phyloP scores from a whole-genome alignment of 345 rosid species.

The Iberis pinnata region DNA sequence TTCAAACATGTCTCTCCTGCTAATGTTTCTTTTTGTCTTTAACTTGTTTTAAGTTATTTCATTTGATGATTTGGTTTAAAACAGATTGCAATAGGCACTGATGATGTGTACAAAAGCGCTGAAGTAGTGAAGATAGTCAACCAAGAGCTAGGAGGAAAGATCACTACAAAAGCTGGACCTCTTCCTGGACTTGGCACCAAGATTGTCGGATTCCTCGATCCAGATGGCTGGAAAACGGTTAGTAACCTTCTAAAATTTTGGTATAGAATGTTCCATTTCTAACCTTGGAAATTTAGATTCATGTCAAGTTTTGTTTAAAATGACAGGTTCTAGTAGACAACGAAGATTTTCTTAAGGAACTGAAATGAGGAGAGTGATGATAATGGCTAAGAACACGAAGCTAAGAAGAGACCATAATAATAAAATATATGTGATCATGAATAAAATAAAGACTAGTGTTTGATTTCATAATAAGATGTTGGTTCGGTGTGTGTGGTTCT shows the following conservation, averaged over 20 bases:
- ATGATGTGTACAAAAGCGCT: slow-evolving; percentile 92
- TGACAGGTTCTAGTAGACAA: slow-evolving; percentile 86
- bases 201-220: slow-evolving; percentile 76
- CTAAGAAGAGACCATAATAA: neutral
- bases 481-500: slow-evolving; percentile 10
- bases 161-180: slow-evolving; percentile 80
- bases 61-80: neutral
- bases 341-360: slow-evolving; percentile 84
- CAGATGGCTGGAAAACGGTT: slow-evolving; percentile 98
- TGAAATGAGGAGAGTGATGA: slow-evolving; percentile 30
- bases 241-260: slow-evolving; percentile 15
- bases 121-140: slow-evolving; percentile 63
- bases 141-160: slow-evolving; percentile 88
- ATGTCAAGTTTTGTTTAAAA: neutral
- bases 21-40: neutral
- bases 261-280: neutral
- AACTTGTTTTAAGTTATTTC: neutral
- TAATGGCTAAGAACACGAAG: slow-evolving; percentile 11
- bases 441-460: neutral
- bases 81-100: slow-evolving; percentile 75
- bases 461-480: slow-evolving; percentile 11
- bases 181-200: slow-evolving; percentile 85
- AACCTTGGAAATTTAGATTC: neutral
- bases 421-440: slow-evolving; percentile 17
- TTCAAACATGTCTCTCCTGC: neutral